These are phyloP conservation scores for Lichtheimia hyalospora DNA, from an alignment of 371 early-diverging fungal genomes.

Conservation along the genomic window DNA sequence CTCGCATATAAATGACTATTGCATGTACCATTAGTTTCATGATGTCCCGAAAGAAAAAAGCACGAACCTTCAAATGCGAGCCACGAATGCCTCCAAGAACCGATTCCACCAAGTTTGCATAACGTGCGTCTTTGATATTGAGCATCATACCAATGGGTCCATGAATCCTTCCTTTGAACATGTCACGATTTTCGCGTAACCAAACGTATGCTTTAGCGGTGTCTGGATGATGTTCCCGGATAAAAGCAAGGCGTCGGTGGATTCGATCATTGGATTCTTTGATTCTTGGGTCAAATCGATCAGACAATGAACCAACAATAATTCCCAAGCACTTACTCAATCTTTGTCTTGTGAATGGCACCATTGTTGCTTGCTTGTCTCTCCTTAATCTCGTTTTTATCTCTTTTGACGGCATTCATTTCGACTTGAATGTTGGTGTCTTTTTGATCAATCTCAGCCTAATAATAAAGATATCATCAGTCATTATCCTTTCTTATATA, in stretches of 20 bases:
- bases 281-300: conserved; percentile 6
- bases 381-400: too few relatives aligned
- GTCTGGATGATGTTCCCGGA: conserved; percentile 48
- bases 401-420: too few relatives aligned
- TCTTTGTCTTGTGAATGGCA: too few relatives aligned
- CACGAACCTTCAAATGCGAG: conserved; percentile 42
- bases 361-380: too few relatives aligned
- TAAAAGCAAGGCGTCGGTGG: conserved; percentile 31
- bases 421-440: too few relatives aligned
- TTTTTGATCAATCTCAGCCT: too few relatives aligned
- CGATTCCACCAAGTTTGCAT: conserved; percentile 69
- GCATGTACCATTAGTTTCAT: background rate
- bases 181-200: conserved; percentile 59
- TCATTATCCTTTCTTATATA: too few relatives aligned
- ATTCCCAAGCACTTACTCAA: too few relatives aligned
- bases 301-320: too few relatives aligned
- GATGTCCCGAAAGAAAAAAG: background rate
- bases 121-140: conserved; percentile 62
- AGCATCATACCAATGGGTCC: conserved; percentile 71
- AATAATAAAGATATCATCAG: too few relatives aligned
- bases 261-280: conserved; percentile 49
- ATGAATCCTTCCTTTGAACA: conserved; percentile 72
- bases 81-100: conserved; percentile 35
- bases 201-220: conserved; percentile 62
- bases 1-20: conserved; percentile 79